Evolutionary conservation across 1,139 yeast genomes (phyloP).

Genomic region (Blastobotrys niveus): DNA sequence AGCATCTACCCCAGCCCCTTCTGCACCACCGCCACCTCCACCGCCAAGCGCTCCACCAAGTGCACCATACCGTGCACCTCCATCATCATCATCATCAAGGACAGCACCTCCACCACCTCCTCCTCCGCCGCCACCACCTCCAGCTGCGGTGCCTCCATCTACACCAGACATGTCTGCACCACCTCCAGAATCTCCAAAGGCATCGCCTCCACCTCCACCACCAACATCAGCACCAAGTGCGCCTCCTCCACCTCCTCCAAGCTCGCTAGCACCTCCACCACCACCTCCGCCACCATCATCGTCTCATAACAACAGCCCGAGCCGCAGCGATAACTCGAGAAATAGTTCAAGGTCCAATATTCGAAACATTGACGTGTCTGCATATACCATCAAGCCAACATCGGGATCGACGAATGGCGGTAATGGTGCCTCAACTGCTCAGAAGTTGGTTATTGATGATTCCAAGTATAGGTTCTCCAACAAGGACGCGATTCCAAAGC

Average conservation of each 20-base stretch:
- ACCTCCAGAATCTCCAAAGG: constrained; percentile 27
- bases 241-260: constrained; percentile 28
- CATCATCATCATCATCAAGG: constrained; percentile 18
- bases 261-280: constrained; percentile 27
- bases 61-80: constrained; percentile 29
- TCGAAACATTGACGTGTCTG: constrained; percentile 31
- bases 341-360: constrained; percentile 17
- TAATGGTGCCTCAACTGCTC: constrained; percentile 13
- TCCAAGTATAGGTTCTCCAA: constrained; percentile 67
- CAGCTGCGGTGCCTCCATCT: constrained; percentile 26
- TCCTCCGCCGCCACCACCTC: constrained; percentile 13
- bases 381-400: constrained; percentile 30
- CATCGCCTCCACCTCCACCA: constrained; percentile 27
- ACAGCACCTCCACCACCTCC: constrained; percentile 28
- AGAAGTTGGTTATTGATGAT: constrained; percentile 52
- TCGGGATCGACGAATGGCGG: constrained; percentile 18
- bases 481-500: constrained; percentile 69
- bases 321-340: constrained; percentile 24
- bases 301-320: constrained; percentile 16
- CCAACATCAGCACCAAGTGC: constrained; percentile 29
- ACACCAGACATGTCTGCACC: constrained; percentile 23
- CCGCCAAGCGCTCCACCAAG: constrained; percentile 29
- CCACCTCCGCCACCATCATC: constrained; percentile 20
- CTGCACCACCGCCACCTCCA: constrained; percentile 27
- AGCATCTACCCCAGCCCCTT: constrained; percentile 28